Evolutionary conservation across 2,329 filamentous ascomycete genomes (phyloP), one percentile per base, ranked within the genome.

Genomic region (Grosmannia penicillata): DNA sequence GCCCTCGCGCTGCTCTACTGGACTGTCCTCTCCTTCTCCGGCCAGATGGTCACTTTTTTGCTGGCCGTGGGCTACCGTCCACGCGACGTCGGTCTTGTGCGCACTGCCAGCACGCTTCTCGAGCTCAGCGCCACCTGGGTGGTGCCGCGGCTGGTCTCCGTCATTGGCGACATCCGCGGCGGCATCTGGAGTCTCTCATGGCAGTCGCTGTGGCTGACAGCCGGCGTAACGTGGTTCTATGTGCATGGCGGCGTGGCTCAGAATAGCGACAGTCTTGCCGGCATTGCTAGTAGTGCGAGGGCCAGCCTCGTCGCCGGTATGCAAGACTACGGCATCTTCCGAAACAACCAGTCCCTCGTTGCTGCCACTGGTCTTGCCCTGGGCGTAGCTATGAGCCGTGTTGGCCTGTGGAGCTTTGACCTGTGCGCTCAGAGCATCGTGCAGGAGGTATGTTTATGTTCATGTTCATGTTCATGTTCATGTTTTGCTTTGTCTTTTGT

Each of bases 181-280:
- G 82, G 80, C 0, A 62, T 85, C 4, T 86, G 82, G 82, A 75
- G 73, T 44, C 51, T 78, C 9, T 75, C 68, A 39, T 82, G 75
- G 70, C 78, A 85, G 50, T 60, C 78, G n/a, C 40, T 60, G 3
- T 75, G 67, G 46, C 56, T 77, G 5, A 59, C 58, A 2, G 58
- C 52, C 0, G 70, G 62, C 0, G 53, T 65, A 4, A 47, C 51
- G 3, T 52, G 61, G 15, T 71, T 70, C 47, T 60, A 60, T 36
- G 50, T 45, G 2, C 47, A 50, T 14, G 41, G 37, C 15, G 33
- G 39, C 29, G 38, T 49, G 4, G 38, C 22, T 9, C 47, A n/a
- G n/a, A n/a, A 29, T 15, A 15, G n/a, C 4, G 7, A 17, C 27
- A 29, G 8, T 14, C 13, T n/a, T 28, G 26, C 26, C 26, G 26